These are phyloP conservation scores for Solanum boliviense DNA, from an alignment of 257 asterid species.

Conservation along the genomic window DNA sequence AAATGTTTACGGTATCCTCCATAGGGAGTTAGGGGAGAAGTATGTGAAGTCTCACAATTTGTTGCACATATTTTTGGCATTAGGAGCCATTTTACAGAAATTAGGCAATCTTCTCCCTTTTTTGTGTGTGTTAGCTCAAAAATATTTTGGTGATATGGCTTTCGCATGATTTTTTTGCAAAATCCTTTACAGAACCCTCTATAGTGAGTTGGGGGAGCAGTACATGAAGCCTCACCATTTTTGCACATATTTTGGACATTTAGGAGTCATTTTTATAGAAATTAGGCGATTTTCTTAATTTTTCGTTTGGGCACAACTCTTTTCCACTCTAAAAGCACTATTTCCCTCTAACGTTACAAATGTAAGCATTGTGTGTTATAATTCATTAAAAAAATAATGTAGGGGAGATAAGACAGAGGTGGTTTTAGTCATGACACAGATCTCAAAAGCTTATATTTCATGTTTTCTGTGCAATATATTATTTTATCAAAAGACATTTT, in stretches of 20 bases:
- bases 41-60: background rate
- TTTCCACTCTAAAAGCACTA: background rate
- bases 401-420: background rate
- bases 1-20: background rate
- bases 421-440: background rate
- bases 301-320: background rate
- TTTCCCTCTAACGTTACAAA: background rate
- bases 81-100: background rate
- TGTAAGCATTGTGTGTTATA: background rate
- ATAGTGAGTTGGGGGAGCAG: background rate
- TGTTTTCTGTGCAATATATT: background rate
- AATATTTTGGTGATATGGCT: no score
- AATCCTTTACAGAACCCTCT: background rate
- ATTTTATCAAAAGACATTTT: background rate
- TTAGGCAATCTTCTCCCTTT: no score
- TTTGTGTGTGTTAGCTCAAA: background rate
- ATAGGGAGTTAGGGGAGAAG: background rate
- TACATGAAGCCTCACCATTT: background rate
- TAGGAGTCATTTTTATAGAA: background rate
- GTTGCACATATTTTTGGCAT: background rate
- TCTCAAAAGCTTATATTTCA: background rate
- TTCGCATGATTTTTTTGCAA: no score
- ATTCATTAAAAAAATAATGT: background rate
- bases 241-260: background rate
- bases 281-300: no score